Base-by-base conservation (phyloP, 768 basidiomycete genomes). In the Solioccasus polychromus region DNA sequence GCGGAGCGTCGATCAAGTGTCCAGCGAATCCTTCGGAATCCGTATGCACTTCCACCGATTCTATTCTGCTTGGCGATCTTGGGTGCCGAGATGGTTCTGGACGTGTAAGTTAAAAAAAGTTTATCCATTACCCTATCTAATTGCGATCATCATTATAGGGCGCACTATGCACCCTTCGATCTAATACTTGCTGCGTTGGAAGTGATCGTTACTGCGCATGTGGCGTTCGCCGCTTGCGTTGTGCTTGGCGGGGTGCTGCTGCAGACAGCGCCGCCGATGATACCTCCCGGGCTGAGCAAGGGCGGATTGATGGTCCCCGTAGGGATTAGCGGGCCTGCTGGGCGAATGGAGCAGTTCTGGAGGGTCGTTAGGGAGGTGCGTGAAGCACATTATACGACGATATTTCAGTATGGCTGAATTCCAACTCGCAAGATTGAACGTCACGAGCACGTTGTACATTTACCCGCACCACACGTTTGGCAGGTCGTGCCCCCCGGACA, bases 391-490 rank as follows among this genome's bases (percentile, higher is more conserved):
- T 14, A n/a, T 37, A 43, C 9, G 7, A 15, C 36, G 25, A 4
- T 20, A 28, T 43, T 12, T 24, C 6, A 18, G 12, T 28, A 5
- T 17, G 8, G 31, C 34, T 51, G 29, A 56, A 10, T 22, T 4
- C 23, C n/a, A 15, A n/a, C 14, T 11, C 8, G 17, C 8, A 40
- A 91, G 87, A 77, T 94, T 50, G 89, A 93, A 60, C 75, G 84
- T 3, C 91, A 95, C 51, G 88, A 90, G 0, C 77, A 87, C 49
- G 86, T 96, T 20, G 60, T 88, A 0, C 88, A 91, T 59, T 76
- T 95, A 10, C 84, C 87, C 1, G 82, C 88, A 10, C 91, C 90
- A 1, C 89, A 92, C 51, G 82, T 94, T 44, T 94, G 90, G 90
- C 90, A 93, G 58, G 78, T 94, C 34, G 76, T 80, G 1, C 80